These are phyloP conservation scores for Jamesozyma rosinii DNA, from an alignment of 805 yeast species.

Conservation along the genomic window DNA sequence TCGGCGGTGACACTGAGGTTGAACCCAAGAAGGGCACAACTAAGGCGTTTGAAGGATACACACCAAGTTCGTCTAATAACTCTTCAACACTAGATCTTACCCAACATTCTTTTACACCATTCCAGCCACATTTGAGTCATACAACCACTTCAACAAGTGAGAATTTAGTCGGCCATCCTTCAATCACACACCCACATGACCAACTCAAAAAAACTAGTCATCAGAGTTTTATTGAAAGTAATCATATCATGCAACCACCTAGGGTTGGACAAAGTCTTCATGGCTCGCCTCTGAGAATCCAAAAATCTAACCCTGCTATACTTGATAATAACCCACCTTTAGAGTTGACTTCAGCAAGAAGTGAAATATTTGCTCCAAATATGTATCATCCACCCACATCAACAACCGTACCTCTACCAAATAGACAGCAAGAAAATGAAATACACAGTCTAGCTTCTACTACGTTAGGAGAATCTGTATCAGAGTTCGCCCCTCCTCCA, in stretches of 20 bases:
- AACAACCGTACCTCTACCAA: not conserved
- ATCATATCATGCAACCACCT: constrained; percentile 2
- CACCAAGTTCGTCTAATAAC: constrained; percentile 58
- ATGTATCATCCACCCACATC: not conserved
- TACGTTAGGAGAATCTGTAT: not conserved
- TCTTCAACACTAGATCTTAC: constrained; percentile 35
- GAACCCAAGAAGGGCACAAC: constrained; percentile 30
- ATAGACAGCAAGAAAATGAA: not conserved
- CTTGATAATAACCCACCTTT: not conserved
- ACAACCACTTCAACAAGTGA: not conserved
- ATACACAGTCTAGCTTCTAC: not conserved
- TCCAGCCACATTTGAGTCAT: constrained; percentile 6
- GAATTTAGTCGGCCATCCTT: not conserved
- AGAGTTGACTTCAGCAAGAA: not conserved
- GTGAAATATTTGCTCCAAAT: constrained; percentile 1
- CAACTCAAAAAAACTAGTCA: not conserved
- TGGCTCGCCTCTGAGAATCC: constrained; percentile 12
- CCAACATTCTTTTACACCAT: constrained; percentile 21
- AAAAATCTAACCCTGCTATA: constrained; percentile 4
- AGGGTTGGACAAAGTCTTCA: constrained; percentile 11
- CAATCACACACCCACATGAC: not conserved
- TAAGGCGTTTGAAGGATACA: constrained; percentile 58
- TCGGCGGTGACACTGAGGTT: constrained; percentile 72
- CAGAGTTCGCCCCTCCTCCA: constrained; percentile 2
- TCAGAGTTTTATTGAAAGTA: constrained; percentile 3